These are phyloP conservation scores for Suillus americanus DNA, from an alignment of 768 basidiomycete genomes.

Conservation along the genomic window DNA sequence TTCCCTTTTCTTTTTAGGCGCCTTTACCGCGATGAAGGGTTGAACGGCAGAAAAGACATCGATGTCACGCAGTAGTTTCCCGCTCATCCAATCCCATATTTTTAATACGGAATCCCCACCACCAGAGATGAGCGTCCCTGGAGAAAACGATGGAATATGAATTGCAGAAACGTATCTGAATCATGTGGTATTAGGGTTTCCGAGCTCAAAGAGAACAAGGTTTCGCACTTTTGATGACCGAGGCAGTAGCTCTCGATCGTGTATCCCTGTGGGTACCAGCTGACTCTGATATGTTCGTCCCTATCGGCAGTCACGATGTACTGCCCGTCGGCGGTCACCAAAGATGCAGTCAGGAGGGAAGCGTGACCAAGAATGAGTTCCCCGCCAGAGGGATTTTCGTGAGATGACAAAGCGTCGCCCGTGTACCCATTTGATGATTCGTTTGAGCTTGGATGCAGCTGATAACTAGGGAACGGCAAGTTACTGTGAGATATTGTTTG, in stretches of 20 bases:
- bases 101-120: conserved; percentile 82
- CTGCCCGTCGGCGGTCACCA: conserved; percentile 65
- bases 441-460: conserved; percentile 39
- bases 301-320: conserved; percentile 89
- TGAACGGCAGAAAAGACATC: conserved; percentile 46
- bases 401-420: conserved; percentile 45
- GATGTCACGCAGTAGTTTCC: conserved; percentile 52
- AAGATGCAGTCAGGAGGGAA: conserved; percentile 75
- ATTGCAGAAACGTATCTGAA: conserved; percentile 81
- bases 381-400: conserved; percentile 70
- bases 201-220: neutral
- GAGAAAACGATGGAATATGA: conserved; percentile 55
- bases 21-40: conserved; percentile 43
- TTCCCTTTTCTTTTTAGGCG: conserved; percentile 27
- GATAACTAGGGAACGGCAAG: conserved; percentile 47
- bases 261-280: conserved; percentile 85
- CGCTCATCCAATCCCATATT: conserved; percentile 79
- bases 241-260: conserved; percentile 86
- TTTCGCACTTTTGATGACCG: conserved; percentile 74
- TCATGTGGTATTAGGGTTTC: neutral
- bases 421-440: conserved; percentile 25
- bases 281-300: conserved; percentile 94
- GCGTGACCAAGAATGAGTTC: conserved; percentile 83
- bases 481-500: neutral
- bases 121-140: conserved; percentile 68